Conservation (phyloP, 345 rosid species). For the Iberis pinnata region DNA sequence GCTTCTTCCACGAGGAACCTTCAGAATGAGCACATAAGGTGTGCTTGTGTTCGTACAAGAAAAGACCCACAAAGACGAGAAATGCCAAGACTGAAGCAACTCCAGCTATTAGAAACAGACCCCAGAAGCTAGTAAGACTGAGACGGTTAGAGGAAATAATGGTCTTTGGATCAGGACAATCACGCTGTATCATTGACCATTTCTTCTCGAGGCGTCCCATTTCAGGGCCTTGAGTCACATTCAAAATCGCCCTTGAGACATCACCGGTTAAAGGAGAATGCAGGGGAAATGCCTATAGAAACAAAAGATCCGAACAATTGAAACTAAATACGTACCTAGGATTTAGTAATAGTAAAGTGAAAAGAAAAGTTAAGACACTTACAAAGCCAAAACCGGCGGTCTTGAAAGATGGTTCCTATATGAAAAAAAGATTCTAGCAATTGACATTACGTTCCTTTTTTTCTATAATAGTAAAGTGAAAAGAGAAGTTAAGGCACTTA, state of each 20-base stretch:
- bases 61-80: conserved; percentile 14
- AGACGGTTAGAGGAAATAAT: conserved; percentile 29
- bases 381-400: too few species aligned
- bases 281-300: conserved; percentile 35
- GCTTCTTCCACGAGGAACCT: conserved; percentile 25
- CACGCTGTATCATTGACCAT: neutral
- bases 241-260: conserved; percentile 44
- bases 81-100: conserved; percentile 32
- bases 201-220: conserved; percentile 24
- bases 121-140: conserved; percentile 34
- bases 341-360: too few species aligned
- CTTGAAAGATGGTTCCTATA: too few species aligned
- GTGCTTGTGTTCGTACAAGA: conserved; percentile 17
- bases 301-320: too few species aligned
- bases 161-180: conserved; percentile 18
- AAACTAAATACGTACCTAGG: too few species aligned
- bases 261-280: conserved; percentile 34
- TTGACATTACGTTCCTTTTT: too few species aligned
- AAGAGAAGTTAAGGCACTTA: conserved; percentile 6
- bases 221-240: conserved; percentile 28
- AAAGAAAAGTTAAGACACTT: too few species aligned
- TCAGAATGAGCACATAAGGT: conserved; percentile 11
- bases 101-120: conserved; percentile 40
- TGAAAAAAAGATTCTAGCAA: too few species aligned
- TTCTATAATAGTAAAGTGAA: too few species aligned